phyloP scores from a whole-genome alignment of 208 protist genomes.

The Trypanosoma caninum region DNA sequence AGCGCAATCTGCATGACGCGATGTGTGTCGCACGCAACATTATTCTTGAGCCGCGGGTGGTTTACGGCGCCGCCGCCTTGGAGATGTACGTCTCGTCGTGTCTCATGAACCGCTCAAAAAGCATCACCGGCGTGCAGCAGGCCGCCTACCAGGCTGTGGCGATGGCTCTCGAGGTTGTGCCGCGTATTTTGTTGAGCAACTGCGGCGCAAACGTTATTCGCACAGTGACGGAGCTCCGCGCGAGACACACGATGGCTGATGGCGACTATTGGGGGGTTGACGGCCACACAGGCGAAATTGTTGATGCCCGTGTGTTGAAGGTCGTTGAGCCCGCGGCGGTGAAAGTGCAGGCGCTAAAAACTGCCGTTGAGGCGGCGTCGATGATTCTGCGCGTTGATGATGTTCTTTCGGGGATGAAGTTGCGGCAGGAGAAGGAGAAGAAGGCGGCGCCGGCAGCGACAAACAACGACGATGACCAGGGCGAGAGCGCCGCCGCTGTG shows the following conservation, averaged over 20 bases:
- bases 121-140: slow-evolving; percentile 96
- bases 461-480: slow-evolving; percentile 62
- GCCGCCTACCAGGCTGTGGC: slow-evolving; percentile 97
- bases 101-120: slow-evolving; percentile 94
- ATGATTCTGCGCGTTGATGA: slow-evolving; percentile 99
- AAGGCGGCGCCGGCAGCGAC: slow-evolving; percentile 27
- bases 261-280: slow-evolving; percentile 97
- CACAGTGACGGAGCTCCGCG: slow-evolving; percentile 97
- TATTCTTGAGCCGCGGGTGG: slow-evolving; percentile 95
- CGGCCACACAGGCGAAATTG: slow-evolving; percentile 94
- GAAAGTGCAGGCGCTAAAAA: slow-evolving; percentile 98
- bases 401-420: slow-evolving; percentile 96
- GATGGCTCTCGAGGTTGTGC: slow-evolving; percentile 94
- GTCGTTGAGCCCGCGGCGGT: slow-evolving; percentile 98
- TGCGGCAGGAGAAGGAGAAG: slow-evolving; percentile 57
- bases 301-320: slow-evolving; percentile 94
- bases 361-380: slow-evolving; percentile 97
- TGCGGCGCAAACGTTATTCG: slow-evolving; percentile 98
- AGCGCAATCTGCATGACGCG: slow-evolving; percentile 98
- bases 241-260: slow-evolving; percentile 88
- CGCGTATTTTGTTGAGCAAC: slow-evolving; percentile 98
- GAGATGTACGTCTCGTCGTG: slow-evolving; percentile 96
- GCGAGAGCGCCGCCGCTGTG: slow-evolving; percentile 33
- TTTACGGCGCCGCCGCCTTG: slow-evolving; percentile 98
- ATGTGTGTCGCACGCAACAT: slow-evolving; percentile 99